Conservation (phyloP, 495 filamentous ascomycete genomes). For the Podospora fimiseda region DNA sequence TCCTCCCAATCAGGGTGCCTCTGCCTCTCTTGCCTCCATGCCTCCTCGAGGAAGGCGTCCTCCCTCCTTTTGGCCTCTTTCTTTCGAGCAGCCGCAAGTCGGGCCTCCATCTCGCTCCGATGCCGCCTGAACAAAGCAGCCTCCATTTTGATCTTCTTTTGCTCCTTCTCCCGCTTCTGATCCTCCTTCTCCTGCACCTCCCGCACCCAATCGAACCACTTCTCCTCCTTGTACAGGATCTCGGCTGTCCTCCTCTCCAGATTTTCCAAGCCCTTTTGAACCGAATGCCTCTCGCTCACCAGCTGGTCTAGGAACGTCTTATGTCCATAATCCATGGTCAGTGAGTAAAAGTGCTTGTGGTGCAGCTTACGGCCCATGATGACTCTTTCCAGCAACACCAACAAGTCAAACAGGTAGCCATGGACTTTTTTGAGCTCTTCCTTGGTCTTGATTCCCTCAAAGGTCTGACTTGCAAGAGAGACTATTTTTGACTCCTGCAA, state of each 20-base stretch:
- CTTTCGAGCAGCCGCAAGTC: conserved; percentile 26
- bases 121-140: conserved; percentile 45
- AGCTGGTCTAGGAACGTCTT: conserved; percentile 40
- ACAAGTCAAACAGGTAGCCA: conserved; percentile 34
- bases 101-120: conserved; percentile 34
- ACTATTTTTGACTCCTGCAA: conserved; percentile 25
- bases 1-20: no score
- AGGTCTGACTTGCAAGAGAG: conserved; percentile 39
- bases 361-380: conserved; percentile 47
- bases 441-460: conserved; percentile 33
- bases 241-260: conserved; percentile 42
- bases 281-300: conserved; percentile 33
- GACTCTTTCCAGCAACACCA: conserved; percentile 43
- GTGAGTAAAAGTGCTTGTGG: conserved; percentile 46
- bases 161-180: conserved; percentile 42
- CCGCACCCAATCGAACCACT: conserved; percentile 46
- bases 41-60: conserved; percentile 41
- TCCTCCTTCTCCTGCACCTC: conserved; percentile 43
- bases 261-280: conserved; percentile 38
- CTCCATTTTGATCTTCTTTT: conserved; percentile 47
- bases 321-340: conserved; percentile 41
- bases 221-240: conserved; percentile 40
- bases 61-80: conserved; percentile 40
- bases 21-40: no score
- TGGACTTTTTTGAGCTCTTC: conserved; percentile 36